These are phyloP conservation scores for Torulaspora franciscae DNA, from an alignment of 805 yeast species.

Conservation along the genomic window DNA sequence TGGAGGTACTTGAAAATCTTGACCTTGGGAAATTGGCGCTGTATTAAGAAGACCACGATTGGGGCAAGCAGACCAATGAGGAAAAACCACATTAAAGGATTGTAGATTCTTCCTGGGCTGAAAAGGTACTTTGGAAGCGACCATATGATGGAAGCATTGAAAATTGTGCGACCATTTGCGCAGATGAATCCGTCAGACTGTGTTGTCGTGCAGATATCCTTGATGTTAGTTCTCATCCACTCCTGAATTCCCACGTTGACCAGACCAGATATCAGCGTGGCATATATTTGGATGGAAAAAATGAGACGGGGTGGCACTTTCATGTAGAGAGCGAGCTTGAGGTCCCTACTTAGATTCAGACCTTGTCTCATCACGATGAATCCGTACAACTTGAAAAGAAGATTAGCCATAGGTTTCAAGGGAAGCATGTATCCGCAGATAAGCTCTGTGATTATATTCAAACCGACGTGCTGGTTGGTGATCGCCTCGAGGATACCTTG, in stretches of 20 bases:
- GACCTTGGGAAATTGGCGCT: constrained; percentile 29
- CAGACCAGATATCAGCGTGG: constrained; percentile 40
- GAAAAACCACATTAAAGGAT: constrained; percentile 53
- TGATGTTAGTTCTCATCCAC: constrained; percentile 40
- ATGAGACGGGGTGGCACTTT: constrained; percentile 54
- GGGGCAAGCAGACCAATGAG: constrained; percentile 45
- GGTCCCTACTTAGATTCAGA: constrained; percentile 45
- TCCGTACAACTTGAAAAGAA: constrained; percentile 51
- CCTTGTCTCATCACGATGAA: constrained; percentile 53
- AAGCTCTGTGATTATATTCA: constrained; percentile 55
- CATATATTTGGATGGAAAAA: constrained; percentile 43
- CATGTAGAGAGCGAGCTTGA: constrained; percentile 53
- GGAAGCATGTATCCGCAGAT: constrained; percentile 59
- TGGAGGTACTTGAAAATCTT: constrained; percentile 40
- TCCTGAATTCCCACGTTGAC: constrained; percentile 39
- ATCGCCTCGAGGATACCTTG: constrained; percentile 55
- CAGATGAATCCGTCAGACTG: constrained; percentile 45
- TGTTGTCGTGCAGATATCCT: constrained; percentile 37
- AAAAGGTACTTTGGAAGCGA: constrained; percentile 49
- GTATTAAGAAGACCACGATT: constrained; percentile 33
- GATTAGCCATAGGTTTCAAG: constrained; percentile 49
- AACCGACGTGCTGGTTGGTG: constrained; percentile 51
- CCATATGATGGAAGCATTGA: constrained; percentile 53
- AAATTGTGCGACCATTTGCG: constrained; percentile 41
- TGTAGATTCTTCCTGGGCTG: constrained; percentile 46